These are phyloP conservation scores for Lasiodiplodia sp. DNA, from an alignment of 2,329 filamentous ascomycete genomes.

Conservation along the genomic window DNA sequence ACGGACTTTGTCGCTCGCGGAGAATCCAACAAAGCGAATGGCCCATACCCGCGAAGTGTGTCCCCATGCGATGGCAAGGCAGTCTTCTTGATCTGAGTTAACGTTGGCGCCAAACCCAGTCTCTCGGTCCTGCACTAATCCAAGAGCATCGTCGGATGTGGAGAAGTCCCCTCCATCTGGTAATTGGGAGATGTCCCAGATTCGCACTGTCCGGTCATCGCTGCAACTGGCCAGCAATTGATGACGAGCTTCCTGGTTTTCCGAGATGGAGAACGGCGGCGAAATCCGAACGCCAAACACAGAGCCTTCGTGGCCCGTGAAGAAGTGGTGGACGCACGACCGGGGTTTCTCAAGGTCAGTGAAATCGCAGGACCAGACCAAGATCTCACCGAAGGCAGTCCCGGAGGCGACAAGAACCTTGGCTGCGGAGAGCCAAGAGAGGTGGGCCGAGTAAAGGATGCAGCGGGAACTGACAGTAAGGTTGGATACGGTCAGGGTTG, in stretches of 20 bases:
- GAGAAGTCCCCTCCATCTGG: slow-evolving; percentile 33
- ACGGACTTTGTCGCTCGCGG: slow-evolving; percentile 21
- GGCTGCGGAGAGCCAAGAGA: slow-evolving; percentile 66
- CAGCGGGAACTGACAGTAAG: slow-evolving; percentile 74
- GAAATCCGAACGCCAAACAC: slow-evolving; percentile 91
- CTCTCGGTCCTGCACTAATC: slow-evolving; percentile 43
- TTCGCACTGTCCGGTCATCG: slow-evolving; percentile 86
- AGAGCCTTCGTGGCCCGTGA: slow-evolving; percentile 83
- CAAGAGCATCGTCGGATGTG: slow-evolving; percentile 39
- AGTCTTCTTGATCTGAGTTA: slow-evolving; percentile 41
- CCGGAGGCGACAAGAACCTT: slow-evolving; percentile 81
- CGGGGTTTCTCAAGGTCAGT: slow-evolving; percentile 30
- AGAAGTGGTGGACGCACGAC: slow-evolving; percentile 61
- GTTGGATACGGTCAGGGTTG: slow-evolving; percentile 50
- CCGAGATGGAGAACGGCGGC: slow-evolving; percentile 33
- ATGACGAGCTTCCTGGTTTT: slow-evolving; percentile 48
- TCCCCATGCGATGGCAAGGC: slow-evolving; percentile 78
- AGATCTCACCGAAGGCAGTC: slow-evolving; percentile 92
- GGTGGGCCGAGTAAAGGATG: slow-evolving; percentile 84
- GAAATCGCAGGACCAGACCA: slow-evolving; percentile 81
- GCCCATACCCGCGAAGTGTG: slow-evolving; percentile 92
- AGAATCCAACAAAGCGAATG: slow-evolving; percentile 65
- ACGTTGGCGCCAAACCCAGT: slow-evolving; percentile 53
- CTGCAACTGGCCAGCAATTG: slow-evolving; percentile 89
- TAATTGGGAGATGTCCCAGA: slow-evolving; percentile 81